A percentile compares a stretch with the other conserved stretches of the same genome.
phyloP scores from a whole-genome alignment of 108 stramenopile species.

The Discostella stelligeroides region DNA sequence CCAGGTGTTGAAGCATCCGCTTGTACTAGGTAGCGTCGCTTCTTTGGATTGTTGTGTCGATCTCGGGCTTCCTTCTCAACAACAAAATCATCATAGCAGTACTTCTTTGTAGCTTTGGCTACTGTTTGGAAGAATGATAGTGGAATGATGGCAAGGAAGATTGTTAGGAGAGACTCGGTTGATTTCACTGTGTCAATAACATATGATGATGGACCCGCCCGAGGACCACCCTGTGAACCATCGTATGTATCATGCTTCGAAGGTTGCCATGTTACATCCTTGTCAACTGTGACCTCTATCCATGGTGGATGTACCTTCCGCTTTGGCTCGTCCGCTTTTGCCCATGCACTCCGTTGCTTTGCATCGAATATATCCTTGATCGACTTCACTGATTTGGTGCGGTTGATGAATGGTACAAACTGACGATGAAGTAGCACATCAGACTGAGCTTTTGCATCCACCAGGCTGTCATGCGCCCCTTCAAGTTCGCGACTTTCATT shows the following conservation, averaged over 20 bases:
- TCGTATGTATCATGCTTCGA: conserved; percentile 1
- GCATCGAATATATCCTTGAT: conserved; percentile 19
- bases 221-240: conserved; percentile 15
- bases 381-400: background rate
- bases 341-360: conserved; percentile 7
- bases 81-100: conserved; percentile 20
- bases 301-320: conserved; percentile 14
- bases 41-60: conserved; percentile 15
- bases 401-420: conserved; percentile 18
- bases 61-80: conserved; percentile 11
- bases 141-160: conserved; percentile 19
- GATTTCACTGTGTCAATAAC: background rate
- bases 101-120: conserved; percentile 5
- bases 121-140: conserved; percentile 1
- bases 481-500: conserved; percentile 12
- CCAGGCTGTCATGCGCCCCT: conserved; percentile 22
- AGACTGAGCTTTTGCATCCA: conserved; percentile 11
- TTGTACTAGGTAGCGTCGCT: conserved; percentile 7
- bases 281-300: conserved; percentile 12
- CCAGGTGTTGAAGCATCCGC: background rate
- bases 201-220: conserved; percentile 6
- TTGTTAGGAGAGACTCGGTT: background rate
- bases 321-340: conserved; percentile 9
- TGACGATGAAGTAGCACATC: conserved; percentile 1
- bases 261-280: conserved; percentile 6